Percentiles rank a stretch among this genome's conserved stretches.
These are phyloP conservation scores for Botrytis sinoallii DNA, from an alignment of 2,329 filamentous ascomycete species.

Conservation along the genomic window DNA sequence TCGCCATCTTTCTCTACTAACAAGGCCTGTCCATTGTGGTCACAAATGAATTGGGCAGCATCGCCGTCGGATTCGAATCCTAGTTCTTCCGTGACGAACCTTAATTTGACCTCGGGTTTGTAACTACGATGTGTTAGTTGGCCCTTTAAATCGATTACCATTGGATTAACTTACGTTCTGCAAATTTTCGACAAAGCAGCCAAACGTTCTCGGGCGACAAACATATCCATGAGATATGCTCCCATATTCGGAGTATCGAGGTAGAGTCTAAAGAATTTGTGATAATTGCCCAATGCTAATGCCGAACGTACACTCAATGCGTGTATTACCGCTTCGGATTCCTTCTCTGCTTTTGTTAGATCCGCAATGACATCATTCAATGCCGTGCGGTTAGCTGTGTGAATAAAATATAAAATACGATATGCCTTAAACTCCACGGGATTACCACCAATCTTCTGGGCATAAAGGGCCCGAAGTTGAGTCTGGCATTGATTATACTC, in stretches of 20 bases:
- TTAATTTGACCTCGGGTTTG: constrained; percentile 83
- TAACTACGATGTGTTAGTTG: constrained; percentile 65
- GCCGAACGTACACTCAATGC: constrained; percentile 88
- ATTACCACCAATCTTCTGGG: constrained; percentile 81
- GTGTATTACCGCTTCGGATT: constrained; percentile 79
- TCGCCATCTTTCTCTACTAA: constrained; percentile 74
- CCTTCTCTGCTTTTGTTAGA: constrained; percentile 97
- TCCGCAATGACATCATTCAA: constrained; percentile 98
- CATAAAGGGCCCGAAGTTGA: constrained; percentile 88
- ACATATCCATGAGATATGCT: constrained; percentile 98
- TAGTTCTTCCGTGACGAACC: constrained; percentile 92
- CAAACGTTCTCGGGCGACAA: constrained; percentile 89
- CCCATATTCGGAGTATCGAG: constrained; percentile 95
- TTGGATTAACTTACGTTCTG: constrained; percentile 72
- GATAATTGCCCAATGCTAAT: constrained; percentile 90
- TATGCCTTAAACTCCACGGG: constrained; percentile 97
- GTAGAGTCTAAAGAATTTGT: constrained; percentile 96
- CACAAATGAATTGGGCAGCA: constrained; percentile 85
- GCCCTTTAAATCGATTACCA: not conserved
- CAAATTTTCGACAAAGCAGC: constrained; percentile 88
- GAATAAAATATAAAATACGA: constrained; percentile 99
- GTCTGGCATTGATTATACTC: constrained; percentile 99
- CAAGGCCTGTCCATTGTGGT: constrained; percentile 71
- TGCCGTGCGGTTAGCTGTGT: constrained; percentile 96
- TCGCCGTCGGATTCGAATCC: constrained; percentile 91